Base-by-base conservation (phyloP, 176 grass and related monocot genomes). In the Dactylis glomerata region DNA sequence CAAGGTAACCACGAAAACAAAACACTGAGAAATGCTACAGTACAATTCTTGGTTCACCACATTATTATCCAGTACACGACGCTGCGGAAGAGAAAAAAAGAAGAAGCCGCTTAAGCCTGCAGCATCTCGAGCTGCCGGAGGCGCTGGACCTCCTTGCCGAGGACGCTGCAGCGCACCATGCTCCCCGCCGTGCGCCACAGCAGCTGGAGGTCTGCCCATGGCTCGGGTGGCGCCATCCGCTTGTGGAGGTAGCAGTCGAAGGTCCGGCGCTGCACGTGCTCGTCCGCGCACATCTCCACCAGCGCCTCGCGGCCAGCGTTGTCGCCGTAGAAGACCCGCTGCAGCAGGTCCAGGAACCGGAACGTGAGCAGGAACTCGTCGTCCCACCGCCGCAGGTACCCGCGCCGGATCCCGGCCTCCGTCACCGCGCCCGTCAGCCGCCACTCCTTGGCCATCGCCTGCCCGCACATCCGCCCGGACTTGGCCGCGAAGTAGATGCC, bases 401-500 rank as follows among this genome's bases (percentile, higher is more conserved):
- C 89, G 2, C 75, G 22, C 86, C 84, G 83, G 3, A 98, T 74
- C 23, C 91, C 96, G 30, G 77, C 84, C 88, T 95, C 91, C 57
- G 93, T 94, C 20, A 98, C 83, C 69, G 69, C 82, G 12, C 91
- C 96, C 34, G 90, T 84, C 59, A 90, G 81, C 63, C 63, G 51
- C 96, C 96, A 95, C 75, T 93, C 84, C 77, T 83, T 88, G 10
- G 84, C 93, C 82, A 98, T 92, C 1, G 96, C 96, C 61, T 86
- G 85, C 17, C 96, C 91, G 76, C 93, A 98, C 46, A 98, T 59
- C 59, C 96, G 64, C 17, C 96, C 96, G 16, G 96, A 98, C 87
- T 94, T 98, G 40, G 96, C 96, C 45, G 96, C 96, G 91, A 98
- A 98, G 82, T 98, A 98, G 85, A 98, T 98, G 15, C 96, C 96